Base-by-base conservation (phyloP, 1,139 yeast genomes). In the Scheffersomyces lignicola region DNA sequence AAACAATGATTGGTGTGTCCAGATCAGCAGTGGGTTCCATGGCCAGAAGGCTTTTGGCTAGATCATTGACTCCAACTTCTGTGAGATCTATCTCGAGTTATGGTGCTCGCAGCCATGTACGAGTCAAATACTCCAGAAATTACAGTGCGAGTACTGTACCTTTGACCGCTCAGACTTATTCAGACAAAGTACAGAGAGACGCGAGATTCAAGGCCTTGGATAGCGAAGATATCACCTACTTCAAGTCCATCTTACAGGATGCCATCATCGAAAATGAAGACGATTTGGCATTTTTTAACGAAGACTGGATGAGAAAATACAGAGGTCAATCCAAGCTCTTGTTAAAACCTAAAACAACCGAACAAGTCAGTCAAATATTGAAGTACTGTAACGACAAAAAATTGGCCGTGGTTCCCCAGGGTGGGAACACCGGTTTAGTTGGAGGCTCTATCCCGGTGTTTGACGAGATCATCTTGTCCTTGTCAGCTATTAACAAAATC, bases 251-350 rank as follows among this genome's bases (percentile, higher is more conserved):
- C 20, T 61, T 89, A 41, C 65, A 59, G 61, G 51, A 72, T 62
- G 33, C 76, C 61, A 36, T 74, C 53, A 46, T 81, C 35, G 72
- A 76, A 4, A 77, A 76, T 41, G 60, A 61, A 9, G 83, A 79
- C 33, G 95, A 86, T 50, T 66, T 90, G 34, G 73, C 76, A 23
- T 77, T 76, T 42, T 88, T 65, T 69, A 92, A 92, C 54, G 94
- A 86, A 56, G 98, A 92, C 59, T 88, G 96, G 94, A 92, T 90
- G 97, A 76, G 89, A 56, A 92, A 92, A 62, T 92, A 90, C 62
- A 73, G 80, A 41, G 98, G 98, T 13, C 88, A 86, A 55, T 83
- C 96, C 1, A 70, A 76, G 50, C 61, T 92, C 33, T 90, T 89
- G 3, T 69, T 92, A 47, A 88, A 85, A 55, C 98, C 98, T 24